Evolutionary conservation across 148 eudicot genomes (phyloP).

Genomic region (Cornus florida): DNA sequence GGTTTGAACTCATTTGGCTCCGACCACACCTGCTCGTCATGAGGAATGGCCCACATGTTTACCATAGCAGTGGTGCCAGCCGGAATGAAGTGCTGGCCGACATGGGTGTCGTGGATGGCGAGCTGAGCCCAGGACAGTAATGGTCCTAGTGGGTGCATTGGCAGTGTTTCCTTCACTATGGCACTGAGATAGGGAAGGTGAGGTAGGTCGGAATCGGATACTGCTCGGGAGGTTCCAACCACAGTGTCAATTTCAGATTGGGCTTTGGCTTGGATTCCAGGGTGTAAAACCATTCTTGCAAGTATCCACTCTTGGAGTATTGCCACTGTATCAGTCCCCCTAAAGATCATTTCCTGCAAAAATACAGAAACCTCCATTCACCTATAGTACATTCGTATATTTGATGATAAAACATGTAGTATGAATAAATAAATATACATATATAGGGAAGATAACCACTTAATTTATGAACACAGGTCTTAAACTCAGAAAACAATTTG

Average conservation of each 20-base stretch:
- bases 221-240: conserved; percentile 35
- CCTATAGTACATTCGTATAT: background rate
- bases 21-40: conserved; percentile 66
- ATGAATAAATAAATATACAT: too few relatives aligned
- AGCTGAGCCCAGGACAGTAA: conserved; percentile 96
- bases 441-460: too few relatives aligned
- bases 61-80: conserved; percentile 98
- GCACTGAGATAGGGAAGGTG: conserved; percentile 79
- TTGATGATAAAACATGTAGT: too few relatives aligned
- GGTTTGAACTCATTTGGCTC: conserved; percentile 65
- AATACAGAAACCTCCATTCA: background rate
- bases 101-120: conserved; percentile 72
- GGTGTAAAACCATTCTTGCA: conserved; percentile 92
- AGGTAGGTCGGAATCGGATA: conserved; percentile 62
- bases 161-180: conserved; percentile 75
- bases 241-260: conserved; percentile 63
- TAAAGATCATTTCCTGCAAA: conserved; percentile 84
- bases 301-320: conserved; percentile 84
- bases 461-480: background rate
- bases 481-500: too few relatives aligned
- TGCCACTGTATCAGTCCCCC: conserved; percentile 95
- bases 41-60: conserved; percentile 98
- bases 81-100: conserved; percentile 71
- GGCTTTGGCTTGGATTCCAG: conserved; percentile 83
- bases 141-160: conserved; percentile 93